Percentiles rank a stretch among this genome's conserved stretches.
These are phyloP conservation scores for Ustilago lituana DNA, from an alignment of 1,284 basidiomycete species.

Conservation along the genomic window DNA sequence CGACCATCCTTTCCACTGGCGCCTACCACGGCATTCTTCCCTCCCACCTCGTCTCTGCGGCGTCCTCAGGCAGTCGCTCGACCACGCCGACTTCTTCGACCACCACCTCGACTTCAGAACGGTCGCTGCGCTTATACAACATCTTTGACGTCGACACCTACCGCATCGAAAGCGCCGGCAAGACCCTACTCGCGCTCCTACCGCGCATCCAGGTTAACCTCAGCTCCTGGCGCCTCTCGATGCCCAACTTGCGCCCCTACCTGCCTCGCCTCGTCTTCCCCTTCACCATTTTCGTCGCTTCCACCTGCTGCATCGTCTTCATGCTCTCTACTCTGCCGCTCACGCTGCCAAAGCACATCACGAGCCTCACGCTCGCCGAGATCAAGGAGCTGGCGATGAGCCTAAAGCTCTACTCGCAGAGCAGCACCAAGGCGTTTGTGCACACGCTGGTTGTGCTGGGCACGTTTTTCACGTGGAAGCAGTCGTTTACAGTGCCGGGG, in stretches of 20 bases:
- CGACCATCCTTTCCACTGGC: constrained; percentile 23
- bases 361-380: constrained; percentile 61
- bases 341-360: constrained; percentile 58
- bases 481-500: constrained; percentile 64
- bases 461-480: constrained; percentile 65
- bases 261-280: constrained; percentile 54
- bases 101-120: constrained; percentile 16
- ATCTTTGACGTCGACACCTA: constrained; percentile 38
- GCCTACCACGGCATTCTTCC: constrained; percentile 38
- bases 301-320: constrained; percentile 56
- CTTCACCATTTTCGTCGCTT: constrained; percentile 51
- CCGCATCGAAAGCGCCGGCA: constrained; percentile 25
- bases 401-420: constrained; percentile 57
- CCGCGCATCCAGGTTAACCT: constrained; percentile 44
- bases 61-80: constrained; percentile 23
- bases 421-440: constrained; percentile 38
- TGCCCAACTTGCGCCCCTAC: constrained; percentile 54
- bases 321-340: constrained; percentile 63
- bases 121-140: constrained; percentile 18
- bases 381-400: constrained; percentile 59
- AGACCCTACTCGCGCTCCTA: constrained; percentile 19
- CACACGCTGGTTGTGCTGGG: constrained; percentile 62
- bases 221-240: constrained; percentile 35
- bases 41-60: constrained; percentile 32
- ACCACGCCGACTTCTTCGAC: constrained; percentile 36